Percentiles rank a stretch among this genome's conserved stretches.
Evolutionary conservation across 352 stramenopile genomes (phyloP).

Genomic region (Phytophthora lateralis): DNA sequence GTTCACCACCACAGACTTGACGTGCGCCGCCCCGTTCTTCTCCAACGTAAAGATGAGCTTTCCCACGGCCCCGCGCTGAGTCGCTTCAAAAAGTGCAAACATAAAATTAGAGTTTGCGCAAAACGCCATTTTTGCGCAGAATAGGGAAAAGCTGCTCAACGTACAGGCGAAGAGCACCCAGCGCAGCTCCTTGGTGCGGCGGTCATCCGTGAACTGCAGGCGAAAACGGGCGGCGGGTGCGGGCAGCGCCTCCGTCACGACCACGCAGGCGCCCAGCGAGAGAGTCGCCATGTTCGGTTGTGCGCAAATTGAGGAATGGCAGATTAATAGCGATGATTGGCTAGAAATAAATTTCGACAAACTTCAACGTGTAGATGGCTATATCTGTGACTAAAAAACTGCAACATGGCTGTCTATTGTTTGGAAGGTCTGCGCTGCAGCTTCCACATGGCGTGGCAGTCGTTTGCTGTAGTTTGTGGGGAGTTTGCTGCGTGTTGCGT

Average conservation of each 20-base stretch:
- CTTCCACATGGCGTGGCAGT: slow-evolving; percentile 50
- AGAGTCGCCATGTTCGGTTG: slow-evolving; percentile 1
- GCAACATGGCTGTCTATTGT: slow-evolving; percentile 5
- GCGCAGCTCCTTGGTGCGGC: slow-evolving; percentile 71
- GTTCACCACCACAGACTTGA: slow-evolving; percentile 82
- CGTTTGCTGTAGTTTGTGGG: slow-evolving; percentile 13
- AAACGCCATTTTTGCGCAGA: background rate
- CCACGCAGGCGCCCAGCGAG: slow-evolving; percentile 31
- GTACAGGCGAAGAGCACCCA: slow-evolving; percentile 82
- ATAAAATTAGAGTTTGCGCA: background rate
- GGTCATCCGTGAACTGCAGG: slow-evolving; percentile 75
- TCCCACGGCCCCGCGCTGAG: slow-evolving; percentile 63
- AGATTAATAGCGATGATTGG: background rate
- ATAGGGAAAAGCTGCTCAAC: slow-evolving; percentile 1
- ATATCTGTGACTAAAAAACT: background rate
- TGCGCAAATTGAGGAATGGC: slow-evolving; percentile 2
- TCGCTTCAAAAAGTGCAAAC: slow-evolving; percentile 26
- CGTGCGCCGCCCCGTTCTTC: slow-evolving; percentile 54
- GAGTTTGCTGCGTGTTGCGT: slow-evolving; percentile 12
- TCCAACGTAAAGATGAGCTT: slow-evolving; percentile 87
- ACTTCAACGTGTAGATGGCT: slow-evolving; percentile 12
- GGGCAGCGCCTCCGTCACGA: slow-evolving; percentile 53
- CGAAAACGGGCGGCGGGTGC: slow-evolving; percentile 56
- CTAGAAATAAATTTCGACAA: slow-evolving; percentile 14
- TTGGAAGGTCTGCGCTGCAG: slow-evolving; percentile 41